Conservation (phyloP, 2,329 filamentous ascomycete genomes). For the Cladosporium sp. region DNA sequence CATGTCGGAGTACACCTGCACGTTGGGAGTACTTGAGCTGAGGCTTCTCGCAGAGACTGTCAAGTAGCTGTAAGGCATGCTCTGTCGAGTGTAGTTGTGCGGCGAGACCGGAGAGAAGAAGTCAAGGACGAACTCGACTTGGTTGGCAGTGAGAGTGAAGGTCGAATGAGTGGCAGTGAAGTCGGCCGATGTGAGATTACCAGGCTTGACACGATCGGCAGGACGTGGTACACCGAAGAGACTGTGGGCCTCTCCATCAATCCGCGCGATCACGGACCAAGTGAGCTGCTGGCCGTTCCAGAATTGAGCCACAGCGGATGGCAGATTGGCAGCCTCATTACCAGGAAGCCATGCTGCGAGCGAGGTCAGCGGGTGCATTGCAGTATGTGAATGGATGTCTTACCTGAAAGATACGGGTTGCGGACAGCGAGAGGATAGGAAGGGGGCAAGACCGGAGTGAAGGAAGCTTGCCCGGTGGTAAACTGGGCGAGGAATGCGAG, state of each 20-base stretch:
- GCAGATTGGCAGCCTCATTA: conserved; percentile 33
- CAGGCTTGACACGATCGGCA: conserved; percentile 27
- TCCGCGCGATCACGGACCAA: conserved; percentile 40
- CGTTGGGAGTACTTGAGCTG: conserved; percentile 20
- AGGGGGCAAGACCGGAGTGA: conserved; percentile 33
- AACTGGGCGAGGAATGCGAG: no score
- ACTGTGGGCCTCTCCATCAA: conserved; percentile 38
- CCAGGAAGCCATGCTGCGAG: conserved; percentile 39
- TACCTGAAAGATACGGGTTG: conserved; percentile 39
- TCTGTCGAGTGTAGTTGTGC: conserved; percentile 39
- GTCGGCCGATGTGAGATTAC: conserved; percentile 31
- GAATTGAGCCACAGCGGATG: conserved; percentile 38
- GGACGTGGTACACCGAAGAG: conserved; percentile 36
- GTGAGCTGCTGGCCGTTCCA: conserved; percentile 39
- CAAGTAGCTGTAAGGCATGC: conserved; percentile 42
- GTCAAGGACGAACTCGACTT: conserved; percentile 35
- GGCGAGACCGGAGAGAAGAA: conserved; percentile 44
- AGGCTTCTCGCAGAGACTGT: conserved; percentile 32
- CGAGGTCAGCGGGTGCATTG: neutral
- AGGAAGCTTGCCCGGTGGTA: neutral
- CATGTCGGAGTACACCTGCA: conserved; percentile 42
- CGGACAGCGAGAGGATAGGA: conserved; percentile 43
- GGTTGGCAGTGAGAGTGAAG: conserved; percentile 36
- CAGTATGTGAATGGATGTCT: neutral
- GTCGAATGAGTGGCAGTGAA: conserved; percentile 41